Conservation (phyloP, 345 rosid species). For the Hibiscus tridactylites region DNA sequence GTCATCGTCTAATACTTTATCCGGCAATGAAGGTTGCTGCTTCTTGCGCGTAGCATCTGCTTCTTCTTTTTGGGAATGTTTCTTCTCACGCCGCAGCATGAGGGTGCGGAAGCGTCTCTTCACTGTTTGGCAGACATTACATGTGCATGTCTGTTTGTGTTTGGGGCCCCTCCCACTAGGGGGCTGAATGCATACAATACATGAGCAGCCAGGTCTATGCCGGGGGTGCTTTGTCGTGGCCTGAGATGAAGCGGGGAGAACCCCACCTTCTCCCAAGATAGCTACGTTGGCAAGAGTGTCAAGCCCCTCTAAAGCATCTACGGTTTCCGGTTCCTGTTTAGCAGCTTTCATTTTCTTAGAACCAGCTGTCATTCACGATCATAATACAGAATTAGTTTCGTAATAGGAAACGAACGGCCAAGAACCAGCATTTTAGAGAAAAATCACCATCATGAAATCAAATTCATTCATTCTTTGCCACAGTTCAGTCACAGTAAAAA, state of each 20-base stretch:
- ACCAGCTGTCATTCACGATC: constrained; percentile 24
- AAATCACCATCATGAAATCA: constrained; percentile 6
- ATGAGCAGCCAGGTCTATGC: constrained; percentile 83
- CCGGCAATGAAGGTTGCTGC: constrained; percentile 26
- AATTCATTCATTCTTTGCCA: not conserved
- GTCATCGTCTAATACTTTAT: constrained; percentile 37
- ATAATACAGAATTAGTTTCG: constrained; percentile 2
- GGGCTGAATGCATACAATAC: constrained; percentile 91
- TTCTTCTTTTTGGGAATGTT: constrained; percentile 55
- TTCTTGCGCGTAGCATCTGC: constrained; percentile 40
- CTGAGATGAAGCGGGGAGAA: constrained; percentile 39
- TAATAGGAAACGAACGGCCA: constrained; percentile 1
- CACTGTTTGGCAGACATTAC: constrained; percentile 63
- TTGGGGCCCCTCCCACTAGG: constrained; percentile 90
- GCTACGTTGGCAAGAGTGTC: constrained; percentile 66
- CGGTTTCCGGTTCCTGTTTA: constrained; percentile 35
- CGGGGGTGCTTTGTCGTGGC: constrained; percentile 88
- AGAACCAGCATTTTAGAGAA: constrained; percentile 5
- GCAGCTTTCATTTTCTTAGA: constrained; percentile 47
- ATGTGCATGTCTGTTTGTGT: constrained; percentile 71
- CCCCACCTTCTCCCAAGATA: constrained; percentile 52
- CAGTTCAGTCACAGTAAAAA: not conserved
- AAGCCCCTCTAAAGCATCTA: constrained; percentile 52
- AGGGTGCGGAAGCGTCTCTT: constrained; percentile 74
- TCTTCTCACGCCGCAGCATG: constrained; percentile 63